These are phyloP conservation scores for Cyberlindnera maritima DNA, from an alignment of 805 yeast species.

Conservation along the genomic window DNA sequence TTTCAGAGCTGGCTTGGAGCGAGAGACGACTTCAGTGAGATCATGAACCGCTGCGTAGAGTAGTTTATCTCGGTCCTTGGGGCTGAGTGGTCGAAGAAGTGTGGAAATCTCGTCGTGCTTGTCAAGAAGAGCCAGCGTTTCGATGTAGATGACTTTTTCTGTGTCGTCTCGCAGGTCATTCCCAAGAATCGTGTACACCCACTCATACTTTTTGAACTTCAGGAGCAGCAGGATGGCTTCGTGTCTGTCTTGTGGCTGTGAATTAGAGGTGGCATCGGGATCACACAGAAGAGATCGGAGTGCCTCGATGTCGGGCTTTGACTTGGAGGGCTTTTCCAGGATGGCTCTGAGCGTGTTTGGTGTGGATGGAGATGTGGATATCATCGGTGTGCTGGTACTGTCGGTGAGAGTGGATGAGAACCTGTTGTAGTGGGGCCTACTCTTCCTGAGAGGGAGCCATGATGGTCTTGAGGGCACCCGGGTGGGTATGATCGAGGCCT, in stretches of 20 bases:
- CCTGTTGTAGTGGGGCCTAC: not conserved
- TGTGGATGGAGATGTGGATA: not conserved
- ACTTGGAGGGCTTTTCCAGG: constrained; percentile 1
- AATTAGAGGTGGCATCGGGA: not conserved
- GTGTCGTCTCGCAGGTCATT: not conserved
- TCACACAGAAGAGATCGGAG: constrained; percentile 3
- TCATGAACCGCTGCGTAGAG: constrained; percentile 2
- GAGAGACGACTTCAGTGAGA: not conserved
- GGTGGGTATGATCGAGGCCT: constrained; percentile 7
- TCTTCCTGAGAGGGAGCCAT: not conserved
- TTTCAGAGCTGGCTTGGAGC: constrained; percentile 5
- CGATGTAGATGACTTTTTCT: not conserved
- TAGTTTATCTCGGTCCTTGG: not conserved
- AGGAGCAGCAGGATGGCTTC: constrained; percentile 9
- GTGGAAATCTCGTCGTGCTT: not conserved
- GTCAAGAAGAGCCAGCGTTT: not conserved
- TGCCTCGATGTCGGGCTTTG: constrained; percentile 2
- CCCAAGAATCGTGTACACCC: constrained; percentile 9
- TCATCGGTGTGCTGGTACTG: not conserved
- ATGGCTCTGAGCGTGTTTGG: constrained; percentile 1
- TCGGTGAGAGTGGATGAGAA: constrained; percentile 2
- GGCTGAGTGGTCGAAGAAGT: not conserved
- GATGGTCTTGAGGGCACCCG: too few species aligned
- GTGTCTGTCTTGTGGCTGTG: constrained; percentile 1
- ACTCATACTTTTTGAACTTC: constrained; percentile 11